These are phyloP conservation scores for Ambrosiella cleistominuta DNA, from an alignment of 2,329 filamentous ascomycete genomes.

Conservation along the genomic window DNA sequence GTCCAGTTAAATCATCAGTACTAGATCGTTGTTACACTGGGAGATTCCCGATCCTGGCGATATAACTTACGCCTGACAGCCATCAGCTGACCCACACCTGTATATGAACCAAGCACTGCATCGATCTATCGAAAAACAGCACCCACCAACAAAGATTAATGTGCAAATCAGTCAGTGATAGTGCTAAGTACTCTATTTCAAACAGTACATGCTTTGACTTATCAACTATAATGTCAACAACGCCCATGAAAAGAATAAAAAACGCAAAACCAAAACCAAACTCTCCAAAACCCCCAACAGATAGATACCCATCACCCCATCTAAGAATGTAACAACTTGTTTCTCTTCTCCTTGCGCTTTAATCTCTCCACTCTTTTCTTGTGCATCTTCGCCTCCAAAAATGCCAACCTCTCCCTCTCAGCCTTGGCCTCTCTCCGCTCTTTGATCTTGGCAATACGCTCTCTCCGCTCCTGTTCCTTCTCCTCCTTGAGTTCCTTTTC, in stretches of 20 bases:
- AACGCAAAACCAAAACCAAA: not conserved
- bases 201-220: not conserved
- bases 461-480: constrained; percentile 71
- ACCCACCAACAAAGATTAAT: not conserved
- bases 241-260: constrained; percentile 7
- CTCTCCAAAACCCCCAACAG: not conserved
- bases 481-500: constrained; percentile 94
- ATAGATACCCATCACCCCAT: not conserved
- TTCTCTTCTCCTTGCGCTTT: constrained; percentile 93
- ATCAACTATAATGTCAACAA: constrained; percentile 6
- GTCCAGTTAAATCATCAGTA: not conserved
- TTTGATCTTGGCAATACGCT: constrained; percentile 68
- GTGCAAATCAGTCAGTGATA: not conserved
- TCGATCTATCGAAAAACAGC: not conserved
- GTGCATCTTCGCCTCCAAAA: constrained; percentile 97
- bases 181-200: not conserved
- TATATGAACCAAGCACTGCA: not conserved
- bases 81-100: not conserved
- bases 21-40: not conserved
- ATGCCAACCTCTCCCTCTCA: constrained; percentile 81
- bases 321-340: constrained; percentile 56
- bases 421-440: constrained; percentile 78
- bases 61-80: not conserved
- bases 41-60: not conserved
- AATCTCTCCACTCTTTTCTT: constrained; percentile 81